Base-by-base conservation (phyloP, 495 filamentous ascomycete species). In the Parathielavia appendiculata region DNA sequence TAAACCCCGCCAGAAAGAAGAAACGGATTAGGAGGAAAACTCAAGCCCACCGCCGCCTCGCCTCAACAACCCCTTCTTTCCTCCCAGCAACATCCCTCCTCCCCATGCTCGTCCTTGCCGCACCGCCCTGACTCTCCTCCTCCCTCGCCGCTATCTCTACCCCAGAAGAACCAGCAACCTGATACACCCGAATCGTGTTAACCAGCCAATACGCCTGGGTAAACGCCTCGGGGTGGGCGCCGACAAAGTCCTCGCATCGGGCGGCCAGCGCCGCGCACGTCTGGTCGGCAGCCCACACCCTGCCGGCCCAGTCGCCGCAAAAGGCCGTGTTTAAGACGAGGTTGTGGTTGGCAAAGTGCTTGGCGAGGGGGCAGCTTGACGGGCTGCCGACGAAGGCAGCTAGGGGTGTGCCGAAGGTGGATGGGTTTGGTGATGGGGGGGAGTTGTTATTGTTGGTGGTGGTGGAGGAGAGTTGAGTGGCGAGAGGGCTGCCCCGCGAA, bases 301-400 rank as follows among this genome's bases (percentile, higher is more conserved):
- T 75, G 36, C 89, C 92, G 17, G 91, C 91, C 89, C 89, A 96
- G 60, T 90, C 84, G 39, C 92, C 92, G 71, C 92, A 97, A 73
- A 96, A 91, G 1, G 85, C 87, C 0, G 84, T 88, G 71, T 97
- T 82, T 67, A 96, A 84, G 55, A 95, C 78, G 51, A 96, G 86
- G 13, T 81, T 79, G 71, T 93, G 85, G 45, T 86, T 66, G 59
- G 74, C 76, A 77, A 96, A 95, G 51, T 83, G 76, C 3, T 68
- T 65, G 53, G 80, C 70, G 56, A 95, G 83, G 59, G 87, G 69
- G 70, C 92, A 95, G 47, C 12, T 30, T 14, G 64, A 65, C 6
- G 39, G 30, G 36, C 74, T 71, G 14, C 81, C 83, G 39, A 79
- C 63, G 67, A 88, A 96, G 57, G 64, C 71, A 5, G 85, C 88